phyloP scores from a whole-genome alignment of 2,329 filamentous ascomycete genomes.

The Dactylellina haptotyla region DNA sequence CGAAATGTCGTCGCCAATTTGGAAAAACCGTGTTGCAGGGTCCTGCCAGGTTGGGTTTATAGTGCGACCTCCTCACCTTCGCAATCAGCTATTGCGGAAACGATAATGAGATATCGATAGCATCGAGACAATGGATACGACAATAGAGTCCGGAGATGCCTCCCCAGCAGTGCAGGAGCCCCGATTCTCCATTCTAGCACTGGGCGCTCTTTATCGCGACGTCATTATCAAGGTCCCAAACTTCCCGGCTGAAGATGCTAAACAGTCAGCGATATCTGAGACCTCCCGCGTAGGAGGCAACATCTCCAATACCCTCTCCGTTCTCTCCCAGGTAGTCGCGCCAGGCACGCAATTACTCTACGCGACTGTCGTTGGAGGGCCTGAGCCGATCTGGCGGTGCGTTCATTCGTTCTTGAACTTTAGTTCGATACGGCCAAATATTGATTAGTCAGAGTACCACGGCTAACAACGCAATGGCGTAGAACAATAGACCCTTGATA shows the following conservation, averaged over 20 bases:
- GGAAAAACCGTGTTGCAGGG: no score
- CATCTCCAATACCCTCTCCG: conserved; percentile 76
- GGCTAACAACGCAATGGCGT: conserved; percentile 44
- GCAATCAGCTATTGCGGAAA: neutral
- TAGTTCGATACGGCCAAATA: neutral
- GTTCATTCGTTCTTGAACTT: conserved; percentile 3
- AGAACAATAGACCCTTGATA: conserved; percentile 48
- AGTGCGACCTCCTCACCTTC: no score
- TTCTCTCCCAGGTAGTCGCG: conserved; percentile 71
- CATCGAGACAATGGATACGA: conserved; percentile 3
- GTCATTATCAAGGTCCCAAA: conserved; percentile 68
- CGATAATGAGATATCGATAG: neutral
- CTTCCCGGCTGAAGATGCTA: conserved; percentile 77
- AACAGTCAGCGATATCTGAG: conserved; percentile 72
- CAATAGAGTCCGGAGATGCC: neutral
- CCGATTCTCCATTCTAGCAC: conserved; percentile 49
- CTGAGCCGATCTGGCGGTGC: conserved; percentile 47
- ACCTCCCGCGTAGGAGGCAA: conserved; percentile 75
- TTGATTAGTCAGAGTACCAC: conserved; percentile 41
- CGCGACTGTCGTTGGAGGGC: conserved; percentile 50
- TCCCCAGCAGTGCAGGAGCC: conserved; percentile 7
- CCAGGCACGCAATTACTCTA: conserved; percentile 40
- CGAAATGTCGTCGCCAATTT: neutral
- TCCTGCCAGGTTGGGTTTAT: no score
- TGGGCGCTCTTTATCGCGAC: conserved; percentile 56